Percentiles rank a stretch among this genome's conserved stretches.
phyloP scores from a whole-genome alignment of 176 grass and related monocot species.

The barley (Hordeum vulgare) region DNA sequence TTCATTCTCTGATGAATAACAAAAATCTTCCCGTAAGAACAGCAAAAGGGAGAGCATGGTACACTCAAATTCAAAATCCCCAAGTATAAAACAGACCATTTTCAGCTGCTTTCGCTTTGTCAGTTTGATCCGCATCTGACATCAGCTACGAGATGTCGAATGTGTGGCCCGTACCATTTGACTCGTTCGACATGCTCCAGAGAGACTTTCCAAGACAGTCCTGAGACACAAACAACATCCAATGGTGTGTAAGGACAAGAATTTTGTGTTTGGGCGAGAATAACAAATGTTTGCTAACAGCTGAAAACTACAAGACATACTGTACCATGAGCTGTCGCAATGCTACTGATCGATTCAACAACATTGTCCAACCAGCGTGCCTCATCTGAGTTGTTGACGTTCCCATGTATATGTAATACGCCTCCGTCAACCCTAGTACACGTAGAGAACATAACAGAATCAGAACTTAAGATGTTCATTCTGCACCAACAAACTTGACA shows the following conservation, averaged over 20 bases:
- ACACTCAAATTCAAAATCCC: not conserved
- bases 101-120: not conserved
- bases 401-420: conserved; percentile 75
- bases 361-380: conserved; percentile 51
- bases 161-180: conserved; percentile 88
- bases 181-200: conserved; percentile 65
- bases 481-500: not conserved
- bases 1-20: not conserved
- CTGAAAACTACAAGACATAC: not conserved
- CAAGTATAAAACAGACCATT: not conserved
- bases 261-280: not conserved
- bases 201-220: conserved; percentile 52
- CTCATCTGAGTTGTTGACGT: conserved; percentile 78
- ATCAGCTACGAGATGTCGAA: conserved; percentile 84
- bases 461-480: not conserved
- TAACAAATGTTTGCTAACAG: not conserved
- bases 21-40: not conserved
- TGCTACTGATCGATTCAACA: conserved; percentile 53
- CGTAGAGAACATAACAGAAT: not conserved
- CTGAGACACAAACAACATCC: conserved; percentile 18
- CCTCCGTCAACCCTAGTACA: conserved; percentile 60
- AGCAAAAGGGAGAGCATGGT: not conserved
- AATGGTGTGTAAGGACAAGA: not conserved
- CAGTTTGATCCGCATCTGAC: conserved; percentile 41
- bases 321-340: conserved; percentile 54